Base-by-base conservation (phyloP, 2,329 filamentous ascomycete genomes). In the Calonectria multiphialidica region DNA sequence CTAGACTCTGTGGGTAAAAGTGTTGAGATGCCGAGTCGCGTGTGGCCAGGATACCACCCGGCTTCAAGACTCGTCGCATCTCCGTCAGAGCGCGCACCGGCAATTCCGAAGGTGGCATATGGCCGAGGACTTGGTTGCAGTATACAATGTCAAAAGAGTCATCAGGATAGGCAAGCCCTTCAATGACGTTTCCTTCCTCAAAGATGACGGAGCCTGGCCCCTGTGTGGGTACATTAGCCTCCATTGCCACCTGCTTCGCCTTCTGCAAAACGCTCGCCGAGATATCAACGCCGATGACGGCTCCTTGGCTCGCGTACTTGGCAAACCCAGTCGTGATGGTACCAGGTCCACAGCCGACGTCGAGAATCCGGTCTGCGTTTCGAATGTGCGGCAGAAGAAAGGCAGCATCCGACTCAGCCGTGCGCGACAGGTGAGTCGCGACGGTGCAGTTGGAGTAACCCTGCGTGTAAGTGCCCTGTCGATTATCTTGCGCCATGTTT, bases 281-380 rank as follows among this genome's bases (percentile, higher is more conserved):
- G 8, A 67, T 67, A 18, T 67, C 65, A 5, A 61, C 6, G 15
- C 84, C 82, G 0, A 73, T 73, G 0, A 3, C 69, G 74, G 0
- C 70, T 40, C 86, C 86, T 25, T 82, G 63, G 6, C 80, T 79
- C 1, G 83, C 84, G 50, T 82, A 76, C n/a, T 79, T 76, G 53
- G 81, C 82, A 30, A 88, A 80, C 40, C 84, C 84, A 0, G 81
- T 80, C 13, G 86, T 87, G 78, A 89, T 88, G 57, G 84, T 86
- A 5, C 86, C 87, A 0, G 87, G 86, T 0, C 87, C 87, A 77
- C 86, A 87, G 65, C 87, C 87, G 37, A 88, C 81, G 72, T 88
- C 87, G 65, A 88, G 84, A 55, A 88, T 81, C 23, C 72, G 76
- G 80, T 85, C 81, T 8, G 78, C 76, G 0, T 80, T 76, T 45